These are phyloP conservation scores for Penicillium arizonense DNA, from an alignment of 495 filamentous ascomycete species.

Conservation along the genomic window DNA sequence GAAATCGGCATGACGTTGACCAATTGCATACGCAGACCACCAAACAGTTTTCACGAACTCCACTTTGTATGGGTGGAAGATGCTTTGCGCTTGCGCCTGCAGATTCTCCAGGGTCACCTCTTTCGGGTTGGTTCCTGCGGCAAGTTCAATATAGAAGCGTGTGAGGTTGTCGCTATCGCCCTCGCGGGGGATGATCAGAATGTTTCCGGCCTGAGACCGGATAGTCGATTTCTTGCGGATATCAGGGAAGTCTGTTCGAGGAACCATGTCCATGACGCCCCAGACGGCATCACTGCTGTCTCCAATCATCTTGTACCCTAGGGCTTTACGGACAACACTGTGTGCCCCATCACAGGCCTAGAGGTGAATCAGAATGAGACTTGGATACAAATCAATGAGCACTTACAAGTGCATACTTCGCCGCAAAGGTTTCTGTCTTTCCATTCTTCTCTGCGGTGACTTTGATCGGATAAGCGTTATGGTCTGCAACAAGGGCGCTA, in stretches of 20 bases:
- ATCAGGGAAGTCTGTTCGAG: constrained; percentile 78
- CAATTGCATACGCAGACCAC: constrained; percentile 62
- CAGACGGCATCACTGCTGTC: constrained; percentile 72
- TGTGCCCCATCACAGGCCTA: constrained; percentile 80
- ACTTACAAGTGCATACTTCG: constrained; percentile 69
- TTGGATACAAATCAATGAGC: neutral
- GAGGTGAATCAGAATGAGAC: neutral
- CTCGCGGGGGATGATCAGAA: constrained; percentile 74
- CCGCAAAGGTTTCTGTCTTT: constrained; percentile 49
- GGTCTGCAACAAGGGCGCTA: constrained; percentile 31
- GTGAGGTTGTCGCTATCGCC: constrained; percentile 60
- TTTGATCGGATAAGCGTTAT: constrained; percentile 50
- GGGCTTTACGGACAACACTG: constrained; percentile 61
- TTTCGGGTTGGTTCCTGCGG: constrained; percentile 45
- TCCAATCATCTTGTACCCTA: constrained; percentile 71
- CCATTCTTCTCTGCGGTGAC: constrained; percentile 54
- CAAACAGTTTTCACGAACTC: constrained; percentile 52
- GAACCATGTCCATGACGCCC: constrained; percentile 83
- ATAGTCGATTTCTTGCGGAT: constrained; percentile 70
- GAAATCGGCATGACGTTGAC: constrained; percentile 55
- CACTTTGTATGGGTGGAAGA: constrained; percentile 56
- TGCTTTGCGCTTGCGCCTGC: constrained; percentile 54
- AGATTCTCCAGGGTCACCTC: constrained; percentile 51
- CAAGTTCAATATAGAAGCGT: constrained; percentile 70
- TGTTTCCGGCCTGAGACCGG: constrained; percentile 53